Evolutionary conservation across 257 asterid genomes (phyloP), one percentile per base, ranked within the genome.

Genomic region (Rehmannia glutinosa): DNA sequence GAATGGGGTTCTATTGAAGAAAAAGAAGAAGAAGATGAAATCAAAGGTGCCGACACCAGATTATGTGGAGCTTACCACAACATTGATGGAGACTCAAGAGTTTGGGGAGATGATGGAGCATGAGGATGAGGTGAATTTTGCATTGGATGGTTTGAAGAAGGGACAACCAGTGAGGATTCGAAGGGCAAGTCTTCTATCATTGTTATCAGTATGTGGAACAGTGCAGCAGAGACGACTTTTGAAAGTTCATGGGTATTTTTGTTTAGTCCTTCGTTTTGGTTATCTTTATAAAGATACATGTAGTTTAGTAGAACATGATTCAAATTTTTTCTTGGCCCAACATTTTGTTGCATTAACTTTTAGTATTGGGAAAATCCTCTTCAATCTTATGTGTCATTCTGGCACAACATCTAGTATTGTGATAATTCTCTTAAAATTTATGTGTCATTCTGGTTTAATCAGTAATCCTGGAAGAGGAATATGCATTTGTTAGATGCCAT

Each of bases 31-130:
- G 68, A 75, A 70, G 32, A 73, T 67, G 57, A 74, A 84, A 72
- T n/a, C 20, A 5, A 71, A 79, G 72, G 86, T 73, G 74, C 5
- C 70, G 27, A 88, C 27, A 39, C 53, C 73, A 16, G 63, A 56
- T 30, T 35, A 78, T 36, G 27, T 61, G 35, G 82, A 72, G 21
- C 72, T 81, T 53, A 76, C 87, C 8, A 73, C 88, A 55, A 85
- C 95, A 5, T 70, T 90, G 78, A 85, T 87, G 91, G 97, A 87
- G 82, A 85, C 95, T 63, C 93, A 85, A 70, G 97, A 87, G 76
- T 82, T 64, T 64, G 93, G 95, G 61, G 95, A 87, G 84, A 85
- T 83, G 89, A 83, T 85, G 92, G 95, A 89, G 80, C 90, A 83
- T 45, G 73, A 77, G 73, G 97, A 90, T 81, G 97, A 90, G 85